Base-by-base conservation (phyloP, 2,329 filamentous ascomycete genomes). In the Ophiocordyceps sinensis region DNA sequence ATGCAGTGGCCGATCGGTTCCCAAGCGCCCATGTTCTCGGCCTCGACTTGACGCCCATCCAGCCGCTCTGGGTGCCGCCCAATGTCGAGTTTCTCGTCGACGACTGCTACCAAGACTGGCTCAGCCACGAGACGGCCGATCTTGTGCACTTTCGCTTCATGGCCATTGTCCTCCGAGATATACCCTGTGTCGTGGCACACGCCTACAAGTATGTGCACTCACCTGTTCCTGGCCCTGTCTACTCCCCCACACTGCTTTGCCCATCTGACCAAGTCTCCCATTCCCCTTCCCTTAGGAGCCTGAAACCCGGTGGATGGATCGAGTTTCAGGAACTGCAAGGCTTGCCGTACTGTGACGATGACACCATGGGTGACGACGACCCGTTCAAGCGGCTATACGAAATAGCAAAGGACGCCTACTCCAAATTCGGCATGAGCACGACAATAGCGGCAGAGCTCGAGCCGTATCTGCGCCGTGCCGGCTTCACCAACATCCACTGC, bases 291-390 rank as follows among this genome's bases (percentile, higher is more conserved):
- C n/a, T 8, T 31, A 45, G 42, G 31, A 45, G 43, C 41, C 48
- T 66, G 1, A 53, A 55, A 28, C 65, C 66, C 2, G 65, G 66
- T 35, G 65, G 65, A 37, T 66, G 63, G 57, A 51, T 68, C 21
- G 65, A 69, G 49, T 52, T 65, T 14, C 57, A 63, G 32, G 64
- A 66, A 31, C 49, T 61, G 28, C 54, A 59, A 39, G 52, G 51
- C 34, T 49, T 45, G 17, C 50, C 61, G 13, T 50, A 51, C 26
- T 62, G 57, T 45, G 61, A 64, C 46, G 58, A 61, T 41, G 57
- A 49, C 31, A 58, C 57, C 11, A 49, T 51, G 49, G 14, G 40
- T n/a, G 40, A 40, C 9, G 43, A 49, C 30, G 44, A 49, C 30
- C 39, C 47, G 8, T 43, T 48, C 35, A 40, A 41, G 4, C 29